Conservation (phyloP, 2,329 filamentous ascomycete genomes). For the Pezicula radicicola region DNA sequence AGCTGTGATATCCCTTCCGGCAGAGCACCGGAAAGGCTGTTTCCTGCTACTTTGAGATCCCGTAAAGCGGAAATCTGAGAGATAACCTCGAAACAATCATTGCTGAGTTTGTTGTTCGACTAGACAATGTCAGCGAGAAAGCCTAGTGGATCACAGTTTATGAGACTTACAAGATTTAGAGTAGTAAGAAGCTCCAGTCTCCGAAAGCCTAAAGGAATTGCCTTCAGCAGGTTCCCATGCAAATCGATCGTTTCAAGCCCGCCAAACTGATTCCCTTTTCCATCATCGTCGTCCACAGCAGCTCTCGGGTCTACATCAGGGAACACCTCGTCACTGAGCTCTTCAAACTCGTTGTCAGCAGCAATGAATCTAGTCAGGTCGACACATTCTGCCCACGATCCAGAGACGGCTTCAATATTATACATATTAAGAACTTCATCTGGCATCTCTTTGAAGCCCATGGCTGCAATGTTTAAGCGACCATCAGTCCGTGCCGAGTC, state of each 20-base stretch:
- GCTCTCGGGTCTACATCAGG: slow-evolving; percentile 64
- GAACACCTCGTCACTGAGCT: slow-evolving; percentile 71
- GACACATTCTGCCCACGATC: slow-evolving; percentile 87
- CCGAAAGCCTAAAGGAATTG: slow-evolving; percentile 73
- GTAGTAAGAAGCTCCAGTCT: slow-evolving; percentile 71
- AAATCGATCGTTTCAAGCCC: slow-evolving; percentile 79
- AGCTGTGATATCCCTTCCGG: slow-evolving; percentile 62
- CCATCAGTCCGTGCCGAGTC: slow-evolving; percentile 73
- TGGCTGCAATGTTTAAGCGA: slow-evolving; percentile 81
- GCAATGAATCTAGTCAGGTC: slow-evolving; percentile 82
- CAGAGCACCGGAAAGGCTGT: slow-evolving; percentile 68
- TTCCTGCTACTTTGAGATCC: slow-evolving; percentile 80
- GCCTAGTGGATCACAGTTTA: not conserved
- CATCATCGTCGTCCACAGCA: slow-evolving; percentile 59
- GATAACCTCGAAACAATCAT: slow-evolving; percentile 69
- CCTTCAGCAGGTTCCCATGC: slow-evolving; percentile 75
- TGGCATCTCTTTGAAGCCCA: slow-evolving; percentile 78
- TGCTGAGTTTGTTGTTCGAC: slow-evolving; percentile 79
- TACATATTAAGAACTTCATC: slow-evolving; percentile 88
- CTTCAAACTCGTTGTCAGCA: slow-evolving; percentile 84
- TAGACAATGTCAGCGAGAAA: slow-evolving; percentile 28
- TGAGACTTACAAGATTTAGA: slow-evolving; percentile 69
- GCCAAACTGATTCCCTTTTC: slow-evolving; percentile 72
- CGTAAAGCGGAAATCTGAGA: slow-evolving; percentile 69
- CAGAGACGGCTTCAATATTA: slow-evolving; percentile 64